phyloP scores from a whole-genome alignment of 768 basidiomycete species.

The Psilocybe azurescens region DNA sequence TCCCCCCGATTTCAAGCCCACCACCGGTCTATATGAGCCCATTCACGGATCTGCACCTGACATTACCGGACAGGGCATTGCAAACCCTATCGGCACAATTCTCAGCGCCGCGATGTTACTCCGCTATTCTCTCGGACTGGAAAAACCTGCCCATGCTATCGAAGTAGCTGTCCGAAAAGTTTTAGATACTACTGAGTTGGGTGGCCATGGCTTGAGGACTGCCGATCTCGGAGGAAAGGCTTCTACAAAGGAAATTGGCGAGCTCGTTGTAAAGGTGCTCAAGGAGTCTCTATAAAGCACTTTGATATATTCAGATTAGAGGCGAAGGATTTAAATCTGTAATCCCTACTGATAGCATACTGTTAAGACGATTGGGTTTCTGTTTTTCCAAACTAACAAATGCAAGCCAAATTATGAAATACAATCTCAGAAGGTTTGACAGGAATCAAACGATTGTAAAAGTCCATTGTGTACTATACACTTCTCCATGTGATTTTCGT shows the following conservation, averaged over 20 bases:
- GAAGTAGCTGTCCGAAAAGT: constrained; percentile 92
- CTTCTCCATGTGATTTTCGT: neutral
- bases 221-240: constrained; percentile 86
- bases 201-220: constrained; percentile 82
- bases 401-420: neutral
- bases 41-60: constrained; percentile 96
- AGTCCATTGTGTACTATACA: neutral
- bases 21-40: constrained; percentile 93
- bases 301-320: neutral
- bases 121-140: constrained; percentile 92
- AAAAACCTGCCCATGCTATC: constrained; percentile 82
- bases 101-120: constrained; percentile 93
- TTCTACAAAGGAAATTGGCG: constrained; percentile 81
- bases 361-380: too few species aligned
- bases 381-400: neutral
- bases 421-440: neutral
- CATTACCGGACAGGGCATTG: constrained; percentile 92
- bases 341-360: too few species aligned
- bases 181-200: constrained; percentile 69
- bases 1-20: constrained; percentile 74
- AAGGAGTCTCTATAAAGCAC: constrained; percentile 53
- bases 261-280: constrained; percentile 78
- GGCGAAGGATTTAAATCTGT: neutral
- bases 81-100: constrained; percentile 95
- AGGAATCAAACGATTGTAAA: neutral